Conservation (phyloP, 495 filamentous ascomycete species). For the Hyphodiscus hymeniophilus region DNA sequence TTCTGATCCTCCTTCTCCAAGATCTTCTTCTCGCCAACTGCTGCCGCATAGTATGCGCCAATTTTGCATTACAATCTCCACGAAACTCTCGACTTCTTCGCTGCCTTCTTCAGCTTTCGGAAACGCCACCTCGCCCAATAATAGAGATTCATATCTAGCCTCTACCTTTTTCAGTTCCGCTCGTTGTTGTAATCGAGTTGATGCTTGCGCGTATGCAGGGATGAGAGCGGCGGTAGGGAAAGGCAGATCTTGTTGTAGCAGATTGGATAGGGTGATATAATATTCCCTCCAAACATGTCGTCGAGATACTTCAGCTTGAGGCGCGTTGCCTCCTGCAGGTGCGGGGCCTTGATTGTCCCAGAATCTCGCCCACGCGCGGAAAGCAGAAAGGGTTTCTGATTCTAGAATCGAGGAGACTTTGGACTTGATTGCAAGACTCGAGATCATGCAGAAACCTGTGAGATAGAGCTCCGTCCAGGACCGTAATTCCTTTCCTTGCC, state of each 20-base stretch:
- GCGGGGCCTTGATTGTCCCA: constrained; percentile 38
- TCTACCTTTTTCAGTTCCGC: constrained; percentile 70
- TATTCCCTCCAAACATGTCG: constrained; percentile 71
- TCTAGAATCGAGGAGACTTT: constrained; percentile 35
- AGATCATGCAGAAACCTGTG: constrained; percentile 59
- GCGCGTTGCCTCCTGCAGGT: constrained; percentile 24
- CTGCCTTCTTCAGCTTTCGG: constrained; percentile 72
- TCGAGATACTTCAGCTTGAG: constrained; percentile 32
- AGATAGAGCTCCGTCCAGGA: constrained; percentile 74
- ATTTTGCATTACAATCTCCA: constrained; percentile 69
- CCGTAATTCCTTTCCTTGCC: constrained; percentile 48
- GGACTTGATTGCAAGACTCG: constrained; percentile 44
- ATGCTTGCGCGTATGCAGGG: constrained; percentile 33
- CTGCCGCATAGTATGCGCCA: constrained; percentile 73
- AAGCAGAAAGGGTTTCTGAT: constrained; percentile 42
- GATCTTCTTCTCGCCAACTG: constrained; percentile 66
- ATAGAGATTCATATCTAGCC: constrained; percentile 58
- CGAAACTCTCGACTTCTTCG: constrained; percentile 71
- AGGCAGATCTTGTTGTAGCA: constrained; percentile 45
- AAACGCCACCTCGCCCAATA: constrained; percentile 70
- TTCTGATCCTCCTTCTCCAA: constrained; percentile 70
- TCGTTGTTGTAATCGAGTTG: constrained; percentile 54
- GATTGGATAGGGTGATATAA: constrained; percentile 63
- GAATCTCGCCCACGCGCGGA: constrained; percentile 55
- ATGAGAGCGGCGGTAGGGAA: constrained; percentile 37